Evolutionary conservation across 768 basidiomycete genomes (phyloP), one percentile per base, ranked within the genome.

Genomic region (Pulveroboletus sp.): DNA sequence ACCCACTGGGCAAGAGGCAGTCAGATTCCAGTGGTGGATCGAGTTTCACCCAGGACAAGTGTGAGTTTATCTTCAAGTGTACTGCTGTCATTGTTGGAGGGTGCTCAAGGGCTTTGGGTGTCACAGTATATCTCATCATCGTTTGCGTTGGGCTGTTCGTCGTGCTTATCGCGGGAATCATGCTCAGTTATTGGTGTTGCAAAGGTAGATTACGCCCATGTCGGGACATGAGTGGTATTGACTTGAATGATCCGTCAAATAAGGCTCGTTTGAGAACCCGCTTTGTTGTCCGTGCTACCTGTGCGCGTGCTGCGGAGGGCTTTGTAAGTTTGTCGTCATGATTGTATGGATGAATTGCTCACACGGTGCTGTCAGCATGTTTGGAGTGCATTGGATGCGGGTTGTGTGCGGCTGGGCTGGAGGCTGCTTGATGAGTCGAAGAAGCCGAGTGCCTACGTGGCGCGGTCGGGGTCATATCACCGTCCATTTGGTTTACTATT

Each of bases 301-400:
- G 8, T 86, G 84, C 54, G 84, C 84, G 5, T 85, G 82, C 62
- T 85, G 83, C 49, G 83, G 84, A 49, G 84, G 84, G 35, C 72
- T 85, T 15, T 79, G 82, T 82, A 58, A 55, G 71, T 54, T n/a
- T 35, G 10, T 7, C 17, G 35, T 30, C 47, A 18, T 18, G n/a
- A 24, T 15, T n/a, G 41, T 32, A 26, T 8, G 35, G 32, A 36
- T 37, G 45, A 8, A 17, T 40, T 21, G 13, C 46, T 63, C n/a
- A 56, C 28, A 15, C 3, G 13, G n/a, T 30, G 6, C 44, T 46
- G 7, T 44, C 43, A 84, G 83, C 77, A 8, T 86, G 83, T 51
- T 64, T 86, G 50, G 83, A 86, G 55, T 86, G 83, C 57, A 76
- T 86, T 44, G 78, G 78, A n/a, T 86, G 83, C 51, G 83, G 83